Base-by-base conservation (phyloP, 176 grass and related monocot genomes). In the Zizania latifolia region DNA sequence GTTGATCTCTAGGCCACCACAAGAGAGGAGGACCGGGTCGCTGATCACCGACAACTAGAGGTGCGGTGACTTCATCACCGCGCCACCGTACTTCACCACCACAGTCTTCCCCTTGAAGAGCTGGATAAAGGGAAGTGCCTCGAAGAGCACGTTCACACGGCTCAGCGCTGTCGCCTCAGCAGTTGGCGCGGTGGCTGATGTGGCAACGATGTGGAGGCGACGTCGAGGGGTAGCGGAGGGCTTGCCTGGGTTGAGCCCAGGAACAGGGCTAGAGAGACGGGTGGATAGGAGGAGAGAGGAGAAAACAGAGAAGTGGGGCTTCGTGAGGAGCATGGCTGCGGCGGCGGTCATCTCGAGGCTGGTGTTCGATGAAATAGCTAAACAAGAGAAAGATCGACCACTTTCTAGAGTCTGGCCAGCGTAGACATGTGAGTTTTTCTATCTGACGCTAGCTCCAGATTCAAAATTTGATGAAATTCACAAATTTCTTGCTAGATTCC, bases 21-120 rank as follows among this genome's bases (percentile, higher is more conserved):
- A 94, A 59, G 82, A 77, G 51, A 94, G 92, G 21, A 90, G 85
- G 65, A 90, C 85, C 15, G 90, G 78, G 70, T 94, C 91, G 32
- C 75, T 80, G 87, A 90, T 80, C 65, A 93, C 87, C 15, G 88
- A 90, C 1, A 70, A 43, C 81, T 94, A 85, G 16, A 91, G 82
- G 43, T 85, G 82, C 15, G 68, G 46, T 1, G 82, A 90, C 74
- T 87, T 90, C 91, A 90, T 90, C 23, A 85, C 88, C 48, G 81
- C 79, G 65, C 88, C 91, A 41, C 88, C 91, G 58, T 94, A 94
- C 79, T 94, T 94, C 55, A 91, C 85, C 79, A 94, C 92, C 72
- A 94, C 78, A 37, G 85, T 88, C 75, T 91, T 90, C 17, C 88
- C 92, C 54, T 87, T 84, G 92, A 90, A 94, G 8, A 76, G 78